These are phyloP conservation scores for Coniochaeta sp. DNA, from an alignment of 2,329 filamentous ascomycete genomes.

Conservation along the genomic window DNA sequence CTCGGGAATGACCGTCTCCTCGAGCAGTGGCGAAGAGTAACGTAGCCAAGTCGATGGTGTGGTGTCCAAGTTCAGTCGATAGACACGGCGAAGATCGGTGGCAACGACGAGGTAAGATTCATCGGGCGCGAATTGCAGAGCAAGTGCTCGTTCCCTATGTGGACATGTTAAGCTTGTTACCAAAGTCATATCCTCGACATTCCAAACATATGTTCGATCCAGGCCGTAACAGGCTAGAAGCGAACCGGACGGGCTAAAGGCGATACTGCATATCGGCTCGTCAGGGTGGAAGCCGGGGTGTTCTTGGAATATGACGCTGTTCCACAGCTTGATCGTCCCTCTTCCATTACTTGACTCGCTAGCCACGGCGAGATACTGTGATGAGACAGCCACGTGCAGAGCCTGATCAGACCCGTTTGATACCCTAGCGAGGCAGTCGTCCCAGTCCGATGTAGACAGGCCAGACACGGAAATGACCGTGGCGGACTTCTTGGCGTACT, in stretches of 20 bases:
- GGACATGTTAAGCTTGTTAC: slow-evolving; percentile 3
- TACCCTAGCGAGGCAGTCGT: slow-evolving; percentile 18
- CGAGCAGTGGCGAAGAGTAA: slow-evolving; percentile 3
- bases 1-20: slow-evolving; percentile 8
- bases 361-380: slow-evolving; percentile 8
- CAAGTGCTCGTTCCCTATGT: slow-evolving; percentile 3
- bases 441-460: slow-evolving; percentile 13
- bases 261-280: slow-evolving; percentile 8
- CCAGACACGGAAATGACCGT: slow-evolving; percentile 12
- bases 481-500: slow-evolving; percentile 9
- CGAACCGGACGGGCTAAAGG: slow-evolving; percentile 7
- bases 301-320: slow-evolving; percentile 11
- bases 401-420: slow-evolving; percentile 9
- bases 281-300: slow-evolving; percentile 4
- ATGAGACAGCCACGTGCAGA: background rate
- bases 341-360: slow-evolving; percentile 1
- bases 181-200: slow-evolving; percentile 5
- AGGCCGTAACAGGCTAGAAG: slow-evolving; percentile 10
- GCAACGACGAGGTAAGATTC: slow-evolving; percentile 5
- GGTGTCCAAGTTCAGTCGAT: background rate
- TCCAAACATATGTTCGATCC: slow-evolving; percentile 7
- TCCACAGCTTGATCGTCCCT: slow-evolving; percentile 9
- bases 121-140: slow-evolving; percentile 7
- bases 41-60: background rate
- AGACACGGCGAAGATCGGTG: slow-evolving; percentile 6